Conservation (phyloP, 805 yeast genomes). For the Yarrowia sp. region DNA sequence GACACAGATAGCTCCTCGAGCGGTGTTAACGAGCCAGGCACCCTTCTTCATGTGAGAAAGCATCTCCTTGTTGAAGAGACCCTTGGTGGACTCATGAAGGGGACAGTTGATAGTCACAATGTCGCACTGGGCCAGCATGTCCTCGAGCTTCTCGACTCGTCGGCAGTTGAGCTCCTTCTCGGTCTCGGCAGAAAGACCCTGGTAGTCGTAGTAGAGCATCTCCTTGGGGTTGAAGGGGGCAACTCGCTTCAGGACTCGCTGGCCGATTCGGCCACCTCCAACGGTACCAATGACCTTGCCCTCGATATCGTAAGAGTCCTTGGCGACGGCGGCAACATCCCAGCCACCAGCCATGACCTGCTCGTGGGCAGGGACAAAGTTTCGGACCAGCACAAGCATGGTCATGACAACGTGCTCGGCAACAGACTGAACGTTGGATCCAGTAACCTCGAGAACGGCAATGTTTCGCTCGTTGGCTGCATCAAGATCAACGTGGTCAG, state of each 20-base stretch:
- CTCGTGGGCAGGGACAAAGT: not conserved
- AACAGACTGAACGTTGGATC: not conserved
- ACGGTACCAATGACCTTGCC: not conserved
- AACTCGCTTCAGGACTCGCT: not conserved
- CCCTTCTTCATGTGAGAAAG: slow-evolving; percentile 1
- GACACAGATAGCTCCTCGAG: not conserved
- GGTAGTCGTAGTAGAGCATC: not conserved
- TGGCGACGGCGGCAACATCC: not conserved
- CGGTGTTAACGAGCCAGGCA: not conserved
- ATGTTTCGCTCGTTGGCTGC: slow-evolving; percentile 3
- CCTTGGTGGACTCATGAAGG: not conserved
- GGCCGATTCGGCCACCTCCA: not conserved
- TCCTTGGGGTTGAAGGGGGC: not conserved
- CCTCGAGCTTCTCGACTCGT: slow-evolving; percentile 1
- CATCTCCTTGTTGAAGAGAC: not conserved
- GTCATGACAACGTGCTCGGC: not conserved
- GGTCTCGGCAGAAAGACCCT: not conserved
- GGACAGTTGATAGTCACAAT: not conserved
- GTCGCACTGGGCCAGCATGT: not conserved
- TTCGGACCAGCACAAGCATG: not conserved
- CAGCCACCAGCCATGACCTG: not conserved
- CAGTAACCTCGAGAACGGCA: not conserved
- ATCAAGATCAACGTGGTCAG: not conserved
- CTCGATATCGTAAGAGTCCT: not conserved
- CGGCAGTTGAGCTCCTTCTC: slow-evolving; percentile 3